These are phyloP conservation scores for Botrytis deweyae DNA, from an alignment of 2,329 filamentous ascomycete species.

Conservation along the genomic window DNA sequence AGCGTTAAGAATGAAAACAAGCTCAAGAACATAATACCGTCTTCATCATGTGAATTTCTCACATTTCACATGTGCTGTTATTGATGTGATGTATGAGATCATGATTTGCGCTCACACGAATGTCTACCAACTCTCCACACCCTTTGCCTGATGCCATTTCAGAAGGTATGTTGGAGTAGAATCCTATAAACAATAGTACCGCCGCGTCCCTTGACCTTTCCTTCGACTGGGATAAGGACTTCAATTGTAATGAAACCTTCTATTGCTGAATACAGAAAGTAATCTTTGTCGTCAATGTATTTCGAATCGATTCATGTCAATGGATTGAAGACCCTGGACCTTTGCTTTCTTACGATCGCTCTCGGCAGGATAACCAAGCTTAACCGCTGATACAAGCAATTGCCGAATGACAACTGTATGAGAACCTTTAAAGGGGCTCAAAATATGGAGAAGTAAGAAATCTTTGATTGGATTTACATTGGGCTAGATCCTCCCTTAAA, in stretches of 20 bases:
- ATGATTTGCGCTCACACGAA: background rate
- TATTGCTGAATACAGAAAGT: background rate
- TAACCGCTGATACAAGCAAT: background rate
- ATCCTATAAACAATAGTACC: background rate
- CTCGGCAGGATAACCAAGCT: background rate
- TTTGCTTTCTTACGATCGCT: background rate
- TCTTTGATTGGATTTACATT: background rate
- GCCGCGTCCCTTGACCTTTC: background rate
- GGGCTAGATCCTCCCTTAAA: background rate
- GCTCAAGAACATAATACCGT: slow-evolving; percentile 8
- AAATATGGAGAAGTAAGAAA: background rate
- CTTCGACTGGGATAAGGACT: background rate
- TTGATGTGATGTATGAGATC: background rate
- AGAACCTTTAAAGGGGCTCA: background rate
- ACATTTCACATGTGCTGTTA: background rate
- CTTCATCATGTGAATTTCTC: slow-evolving; percentile 1
- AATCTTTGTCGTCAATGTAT: background rate
- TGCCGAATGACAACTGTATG: background rate
- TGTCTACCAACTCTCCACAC: background rate
- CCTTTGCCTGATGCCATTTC: background rate
- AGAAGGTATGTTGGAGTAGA: background rate
- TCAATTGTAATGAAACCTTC: background rate
- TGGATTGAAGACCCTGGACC: background rate
- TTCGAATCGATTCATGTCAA: background rate
- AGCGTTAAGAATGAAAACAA: slow-evolving; percentile 21